These are phyloP conservation scores for Xylaria palmicola DNA, from an alignment of 495 filamentous ascomycete species.

Conservation along the genomic window DNA sequence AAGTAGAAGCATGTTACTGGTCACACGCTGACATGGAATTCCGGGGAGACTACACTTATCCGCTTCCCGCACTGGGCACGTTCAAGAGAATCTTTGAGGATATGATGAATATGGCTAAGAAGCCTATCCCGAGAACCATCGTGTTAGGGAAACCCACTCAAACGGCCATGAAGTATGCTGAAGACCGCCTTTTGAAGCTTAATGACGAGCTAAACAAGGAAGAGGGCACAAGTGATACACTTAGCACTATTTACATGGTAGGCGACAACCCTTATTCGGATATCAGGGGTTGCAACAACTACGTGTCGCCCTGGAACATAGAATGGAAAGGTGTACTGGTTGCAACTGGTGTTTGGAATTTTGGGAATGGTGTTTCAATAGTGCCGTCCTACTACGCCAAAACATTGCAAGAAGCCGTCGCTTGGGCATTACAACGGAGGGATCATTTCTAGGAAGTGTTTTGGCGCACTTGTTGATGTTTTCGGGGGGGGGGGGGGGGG, in stretches of 20 bases:
- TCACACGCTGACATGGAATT: constrained; percentile 80
- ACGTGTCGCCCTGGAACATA: constrained; percentile 56
- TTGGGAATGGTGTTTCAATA: constrained; percentile 27
- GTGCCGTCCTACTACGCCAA: constrained; percentile 28
- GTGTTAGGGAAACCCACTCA: constrained; percentile 75
- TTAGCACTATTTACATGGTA: constrained; percentile 78
- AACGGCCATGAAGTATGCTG: constrained; percentile 71
- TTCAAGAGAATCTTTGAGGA: constrained; percentile 71
- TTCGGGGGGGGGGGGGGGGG: too few species aligned
- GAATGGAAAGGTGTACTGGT: constrained; percentile 74
- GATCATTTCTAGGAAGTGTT: too few species aligned
- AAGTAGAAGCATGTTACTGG: constrained; percentile 26
- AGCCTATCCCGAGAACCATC: constrained; percentile 52
- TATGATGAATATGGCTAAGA: constrained; percentile 63
- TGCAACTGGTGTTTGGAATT: constrained; percentile 44
- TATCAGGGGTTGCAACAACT: constrained; percentile 72
- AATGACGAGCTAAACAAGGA: constrained; percentile 42
- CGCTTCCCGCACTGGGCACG: constrained; percentile 80
- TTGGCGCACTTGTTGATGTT: too few species aligned
- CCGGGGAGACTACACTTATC: constrained; percentile 71
- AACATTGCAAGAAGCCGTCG: constrained; percentile 37
- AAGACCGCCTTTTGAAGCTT: constrained; percentile 59
- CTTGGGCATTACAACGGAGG: constrained; percentile 35
- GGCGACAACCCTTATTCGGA: constrained; percentile 85
- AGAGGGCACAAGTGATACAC: constrained; percentile 36